Evolutionary conservation across 2,329 filamentous ascomycete genomes (phyloP), one percentile per base, ranked within the genome.

Genomic region (Colletotrichum acutatum): DNA sequence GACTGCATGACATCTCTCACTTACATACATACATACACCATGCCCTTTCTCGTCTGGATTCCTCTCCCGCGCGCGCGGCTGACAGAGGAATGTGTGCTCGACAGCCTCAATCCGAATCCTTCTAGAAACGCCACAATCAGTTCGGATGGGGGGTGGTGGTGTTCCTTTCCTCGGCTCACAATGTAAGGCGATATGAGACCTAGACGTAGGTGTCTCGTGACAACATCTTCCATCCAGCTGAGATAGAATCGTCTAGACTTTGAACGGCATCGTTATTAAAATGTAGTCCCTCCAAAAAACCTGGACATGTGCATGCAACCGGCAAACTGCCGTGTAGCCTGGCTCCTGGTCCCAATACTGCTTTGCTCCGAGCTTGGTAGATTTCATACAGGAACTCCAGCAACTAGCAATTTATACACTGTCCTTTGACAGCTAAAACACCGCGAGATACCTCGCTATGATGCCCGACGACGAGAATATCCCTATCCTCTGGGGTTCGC

Each of bases 401-500:
- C n/a, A n/a, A n/a, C 16, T 8, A 46, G 42, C 42, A 46, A 46
- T 19, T n/a, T 46, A 16, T 6, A 8, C 16, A n/a, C 42, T 7
- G 5, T 11, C 8, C 19, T 19, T 42, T 11, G 42, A n/a, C 19
- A 49, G 2, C 42, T 22, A 49, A 49, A n/a, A 7, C 6, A 2
- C 19, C 3, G 19, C 42, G 42, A 22, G 3, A 2, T 9, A 4
- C 11, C 14, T 19, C 12, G 22, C 46, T 3, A 42, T 22, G 32
- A 62, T 70, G 37, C 24, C 30, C 22, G 16, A 11, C 54, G 60
- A 30, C 26, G 58, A 28, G 72, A 57, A 2, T 58, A 73, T 1
- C 74, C 66, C 24, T 76, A 72, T 67, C 72, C 32, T 61, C 8
- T 74, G 72, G 72, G 68, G 72, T 0, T 64, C 62, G 6, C 72